phyloP scores from a whole-genome alignment of 352 stramenopile species.

The Globisporangium canariense region DNA sequence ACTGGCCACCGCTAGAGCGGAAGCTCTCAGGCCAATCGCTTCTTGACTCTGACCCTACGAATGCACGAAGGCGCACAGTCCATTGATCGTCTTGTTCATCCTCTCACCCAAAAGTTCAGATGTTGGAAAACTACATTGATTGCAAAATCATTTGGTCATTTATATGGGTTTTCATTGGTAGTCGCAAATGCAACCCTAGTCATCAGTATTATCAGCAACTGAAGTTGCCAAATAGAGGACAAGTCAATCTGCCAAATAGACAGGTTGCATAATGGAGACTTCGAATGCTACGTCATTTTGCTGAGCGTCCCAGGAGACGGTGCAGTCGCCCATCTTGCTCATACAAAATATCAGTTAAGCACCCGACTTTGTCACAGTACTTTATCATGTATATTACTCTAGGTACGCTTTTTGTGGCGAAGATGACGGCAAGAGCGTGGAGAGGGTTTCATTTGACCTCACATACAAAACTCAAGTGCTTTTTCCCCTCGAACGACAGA shows the following conservation, averaged over 20 bases:
- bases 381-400: too few species aligned
- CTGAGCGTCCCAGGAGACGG: too few species aligned
- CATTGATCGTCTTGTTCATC: neutral
- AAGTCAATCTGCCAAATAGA: neutral
- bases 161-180: too few species aligned
- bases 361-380: too few species aligned
- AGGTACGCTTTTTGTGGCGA: too few species aligned
- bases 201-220: neutral
- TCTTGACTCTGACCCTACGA: neutral
- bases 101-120: neutral
- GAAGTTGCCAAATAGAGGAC: constrained; percentile 2
- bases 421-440: too few species aligned
- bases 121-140: neutral
- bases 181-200: constrained; percentile 8
- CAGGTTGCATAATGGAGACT: neutral
- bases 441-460: too few species aligned
- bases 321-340: too few species aligned
- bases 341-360: too few species aligned
- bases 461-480: neutral
- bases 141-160: neutral
- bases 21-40: neutral
- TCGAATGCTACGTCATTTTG: neutral
- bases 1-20: too few species aligned
- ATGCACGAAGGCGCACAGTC: neutral
- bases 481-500: neutral